These are phyloP conservation scores for Alloascoidea hylecoeti DNA, from an alignment of 805 yeast genomes.

Conservation along the genomic window DNA sequence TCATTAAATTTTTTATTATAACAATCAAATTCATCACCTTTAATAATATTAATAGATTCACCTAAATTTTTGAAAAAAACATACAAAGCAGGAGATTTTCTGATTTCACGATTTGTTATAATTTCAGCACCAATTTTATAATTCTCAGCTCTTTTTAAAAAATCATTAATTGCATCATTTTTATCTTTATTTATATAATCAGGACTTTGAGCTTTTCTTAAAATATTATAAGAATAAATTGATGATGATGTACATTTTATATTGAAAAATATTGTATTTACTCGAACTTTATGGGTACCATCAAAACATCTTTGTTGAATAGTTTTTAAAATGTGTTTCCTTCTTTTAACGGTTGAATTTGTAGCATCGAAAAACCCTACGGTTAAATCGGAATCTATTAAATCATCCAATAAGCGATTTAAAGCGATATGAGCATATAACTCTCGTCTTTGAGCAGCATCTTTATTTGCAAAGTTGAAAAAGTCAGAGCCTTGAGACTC, in stretches of 20 bases:
- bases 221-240: slow-evolving; percentile 44
- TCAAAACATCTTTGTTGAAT: slow-evolving; percentile 13
- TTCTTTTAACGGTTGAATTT: slow-evolving; percentile 32
- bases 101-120: slow-evolving; percentile 20
- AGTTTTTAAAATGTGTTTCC: slow-evolving; percentile 11
- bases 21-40: slow-evolving; percentile 14
- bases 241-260: slow-evolving; percentile 39
- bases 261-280: slow-evolving; percentile 41
- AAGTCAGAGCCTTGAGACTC: slow-evolving; percentile 20
- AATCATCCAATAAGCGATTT: slow-evolving; percentile 27
- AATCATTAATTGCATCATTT: slow-evolving; percentile 40
- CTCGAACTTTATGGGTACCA: no score
- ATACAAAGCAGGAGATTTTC: slow-evolving; percentile 12
- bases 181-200: slow-evolving; percentile 44
- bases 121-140: slow-evolving; percentile 29
- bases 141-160: slow-evolving; percentile 37
- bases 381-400: slow-evolving; percentile 27
- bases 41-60: slow-evolving; percentile 19
- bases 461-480: slow-evolving; percentile 6
- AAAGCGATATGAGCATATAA: slow-evolving; percentile 38
- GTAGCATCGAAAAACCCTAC: slow-evolving; percentile 51
- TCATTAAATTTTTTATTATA: not conserved
- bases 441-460: slow-evolving; percentile 24
- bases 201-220: slow-evolving; percentile 44
- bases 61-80: slow-evolving; percentile 20